Evolutionary conservation across 2,329 filamentous ascomycete species (phyloP), one percentile per base, ranked within the genome.

Genomic region (Colletotrichum chrysophilum): DNA sequence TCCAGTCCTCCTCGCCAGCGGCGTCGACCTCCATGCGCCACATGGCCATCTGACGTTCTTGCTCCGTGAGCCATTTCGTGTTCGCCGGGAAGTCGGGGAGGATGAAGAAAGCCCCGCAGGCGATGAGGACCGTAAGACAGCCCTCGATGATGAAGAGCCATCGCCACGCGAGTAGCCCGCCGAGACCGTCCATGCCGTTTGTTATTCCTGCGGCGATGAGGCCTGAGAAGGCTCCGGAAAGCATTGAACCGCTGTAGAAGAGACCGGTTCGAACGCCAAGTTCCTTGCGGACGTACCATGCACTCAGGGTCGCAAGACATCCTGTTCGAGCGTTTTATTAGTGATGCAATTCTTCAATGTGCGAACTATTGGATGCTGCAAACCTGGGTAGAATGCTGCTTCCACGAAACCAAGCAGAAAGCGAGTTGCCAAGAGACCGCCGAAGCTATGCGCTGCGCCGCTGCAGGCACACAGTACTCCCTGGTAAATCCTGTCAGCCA

Each of bases 101-200:
- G 65, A 79, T 78, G 70, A 82, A 82, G 77, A 80, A 80, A 2
- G 82, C 82, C 67, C 77, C 76, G 10, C 82, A 32, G 1, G 90
- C 91, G 72, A 93, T 87, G 4, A 88, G 43, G 5, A 55, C n/a
- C 4, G 24, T 56, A 14, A 71, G 64, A n/a, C 36, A 55, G 13
- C 85, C 79, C 52, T 87, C 85, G 3, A 87, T 80, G 7, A 87
- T 78, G 61, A 88, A 84, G 7, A 91, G 85, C 89, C 89, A 91
- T 80, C 89, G 88, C 90, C 90, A 92, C 3, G 70, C 76, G 18
- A 70, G 66, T 1, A 77, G 67, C 1, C 76, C 76, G 16, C 28
- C 24, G 9, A 60, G 24, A 7, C 74, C 76, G 21, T 77, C 74
- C 76, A 77, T 74, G 24, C 74, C 70, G 36, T 55, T 73, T 7